Percentiles rank a stretch among this genome's conserved stretches.
phyloP scores from a whole-genome alignment of 495 filamentous ascomycete genomes.

The Tirmania nivea region DNA sequence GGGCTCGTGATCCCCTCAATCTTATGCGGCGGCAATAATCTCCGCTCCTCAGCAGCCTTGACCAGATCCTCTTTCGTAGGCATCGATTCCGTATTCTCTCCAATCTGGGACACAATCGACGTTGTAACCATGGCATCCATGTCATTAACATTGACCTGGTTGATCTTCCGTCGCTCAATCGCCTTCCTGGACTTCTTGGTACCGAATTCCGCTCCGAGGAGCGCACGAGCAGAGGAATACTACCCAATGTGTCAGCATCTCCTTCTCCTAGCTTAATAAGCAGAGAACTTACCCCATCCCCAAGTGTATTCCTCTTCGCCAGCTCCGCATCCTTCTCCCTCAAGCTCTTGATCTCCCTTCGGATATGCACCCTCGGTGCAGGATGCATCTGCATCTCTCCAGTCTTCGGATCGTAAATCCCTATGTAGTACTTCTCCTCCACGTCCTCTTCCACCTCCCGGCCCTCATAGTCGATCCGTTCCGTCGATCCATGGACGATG shows the following conservation, averaged over 20 bases:
- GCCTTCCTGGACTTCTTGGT: slow-evolving; percentile 85
- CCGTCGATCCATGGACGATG: slow-evolving; percentile 51
- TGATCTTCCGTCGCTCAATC: slow-evolving; percentile 17
- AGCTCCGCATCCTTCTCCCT: slow-evolving; percentile 25
- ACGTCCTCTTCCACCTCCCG: slow-evolving; percentile 44
- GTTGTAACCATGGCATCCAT: slow-evolving; percentile 12
- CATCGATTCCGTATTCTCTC: slow-evolving; percentile 33
- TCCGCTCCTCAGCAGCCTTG: slow-evolving; percentile 40
- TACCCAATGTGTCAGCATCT: slow-evolving; percentile 21
- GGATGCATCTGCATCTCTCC: slow-evolving; percentile 45
- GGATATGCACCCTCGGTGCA: slow-evolving; percentile 51
- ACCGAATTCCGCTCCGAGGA: slow-evolving; percentile 74
- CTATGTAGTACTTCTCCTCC: slow-evolving; percentile 63
- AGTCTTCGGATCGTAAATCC: slow-evolving; percentile 54
- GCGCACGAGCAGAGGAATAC: slow-evolving; percentile 17
- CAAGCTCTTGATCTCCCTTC: slow-evolving; percentile 36
- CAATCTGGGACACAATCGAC: slow-evolving; percentile 17
- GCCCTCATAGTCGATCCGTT: slow-evolving; percentile 60
- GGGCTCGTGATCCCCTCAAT: slow-evolving; percentile 39
- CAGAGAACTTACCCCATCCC: background rate
- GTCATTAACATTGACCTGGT: slow-evolving; percentile 12
- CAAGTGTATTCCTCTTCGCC: slow-evolving; percentile 18
- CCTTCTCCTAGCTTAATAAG: background rate
- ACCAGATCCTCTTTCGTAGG: slow-evolving; percentile 41
- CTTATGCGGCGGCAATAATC: slow-evolving; percentile 62